These are phyloP conservation scores for Syzygium syzygioides DNA, from an alignment of 441 rosid genomes.

Conservation along the genomic window DNA sequence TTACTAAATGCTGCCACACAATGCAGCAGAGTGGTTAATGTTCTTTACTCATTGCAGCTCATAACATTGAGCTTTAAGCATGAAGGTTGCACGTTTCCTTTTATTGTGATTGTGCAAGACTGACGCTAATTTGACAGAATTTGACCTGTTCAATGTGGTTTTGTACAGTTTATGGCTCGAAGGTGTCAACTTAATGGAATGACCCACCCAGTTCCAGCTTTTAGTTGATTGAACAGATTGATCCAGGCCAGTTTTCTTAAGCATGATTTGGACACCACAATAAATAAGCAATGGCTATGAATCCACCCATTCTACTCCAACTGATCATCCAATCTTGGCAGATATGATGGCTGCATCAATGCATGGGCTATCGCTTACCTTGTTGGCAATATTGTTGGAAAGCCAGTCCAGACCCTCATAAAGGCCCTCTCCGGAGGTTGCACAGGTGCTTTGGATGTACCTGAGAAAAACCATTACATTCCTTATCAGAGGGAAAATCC, in stretches of 20 bases:
- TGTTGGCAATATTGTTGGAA: conserved; percentile 39
- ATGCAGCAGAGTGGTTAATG: background rate
- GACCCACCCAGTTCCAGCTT: background rate
- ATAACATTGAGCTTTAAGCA: background rate
- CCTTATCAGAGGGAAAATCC: background rate
- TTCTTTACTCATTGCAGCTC: background rate
- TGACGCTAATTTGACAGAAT: background rate
- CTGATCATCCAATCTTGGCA: background rate
- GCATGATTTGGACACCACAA: background rate
- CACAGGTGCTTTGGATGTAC: conserved; percentile 54
- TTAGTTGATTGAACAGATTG: background rate
- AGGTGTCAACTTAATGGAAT: background rate
- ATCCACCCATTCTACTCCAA: background rate
- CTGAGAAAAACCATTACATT: conserved; percentile 14
- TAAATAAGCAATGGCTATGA: background rate
- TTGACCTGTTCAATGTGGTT: background rate
- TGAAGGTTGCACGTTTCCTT: background rate
- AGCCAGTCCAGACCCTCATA: conserved; percentile 58
- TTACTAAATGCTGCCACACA: background rate
- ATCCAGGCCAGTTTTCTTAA: background rate
- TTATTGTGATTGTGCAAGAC: background rate
- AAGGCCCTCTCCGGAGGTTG: conserved; percentile 51
- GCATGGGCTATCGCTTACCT: background rate
- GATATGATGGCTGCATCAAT: background rate
- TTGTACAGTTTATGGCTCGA: background rate